Evolutionary conservation across 179 eudicot species (phyloP), one percentile per base, ranked within the genome.

Genomic region (Sideroxylon spinosum): DNA sequence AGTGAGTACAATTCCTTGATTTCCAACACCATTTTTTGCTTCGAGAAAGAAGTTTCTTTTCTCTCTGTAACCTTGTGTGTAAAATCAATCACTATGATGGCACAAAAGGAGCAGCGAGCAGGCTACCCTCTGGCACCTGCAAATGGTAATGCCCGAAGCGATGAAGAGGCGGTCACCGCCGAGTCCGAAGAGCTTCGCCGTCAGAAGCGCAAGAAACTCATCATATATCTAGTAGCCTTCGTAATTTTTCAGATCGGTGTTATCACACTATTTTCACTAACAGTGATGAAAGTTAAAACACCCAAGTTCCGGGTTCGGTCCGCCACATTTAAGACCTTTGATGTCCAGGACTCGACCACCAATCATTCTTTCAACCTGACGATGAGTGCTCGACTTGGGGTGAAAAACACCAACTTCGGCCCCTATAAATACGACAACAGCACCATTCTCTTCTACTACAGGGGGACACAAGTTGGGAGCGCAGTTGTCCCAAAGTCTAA

Each of bases 291-390:
- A 19, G 12, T 81, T 67, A 61, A 23, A 46, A 81, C 80, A 7
- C 85, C 85, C 2, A 80, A 32, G 46, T 79, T 79, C 65, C 81
- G 72, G n/a, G 26, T 85, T 0, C 53, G 55, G 1, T 74, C 79
- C 0, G 85, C 78, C 74, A 44, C 81, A 0, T 32, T 82, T 20
- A 52, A 55, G 5, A 52, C 61, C 29, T 75, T 76, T 32, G 19
- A 20, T 57, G 75, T 66, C 49, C 79, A 44, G 22, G 6, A 73
- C 3, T 29, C 37, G 3, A 29, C 37, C 37, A 29, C 37, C 37
- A 29, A 29, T 29, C 37, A 1, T 16, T 80, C 68, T 8, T 50
- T 50, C 55, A 50, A 50, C 55, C 10, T 50, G 55, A 50, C 4
- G 12, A 9, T 50, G 10, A 12, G 9, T 12, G 55, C 55, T 50